A percentile compares a stretch with the other conserved stretches of the same genome.
phyloP scores from a whole-genome alignment of 176 grass and related monocot genomes.

The Triticum dicoccoides region DNA sequence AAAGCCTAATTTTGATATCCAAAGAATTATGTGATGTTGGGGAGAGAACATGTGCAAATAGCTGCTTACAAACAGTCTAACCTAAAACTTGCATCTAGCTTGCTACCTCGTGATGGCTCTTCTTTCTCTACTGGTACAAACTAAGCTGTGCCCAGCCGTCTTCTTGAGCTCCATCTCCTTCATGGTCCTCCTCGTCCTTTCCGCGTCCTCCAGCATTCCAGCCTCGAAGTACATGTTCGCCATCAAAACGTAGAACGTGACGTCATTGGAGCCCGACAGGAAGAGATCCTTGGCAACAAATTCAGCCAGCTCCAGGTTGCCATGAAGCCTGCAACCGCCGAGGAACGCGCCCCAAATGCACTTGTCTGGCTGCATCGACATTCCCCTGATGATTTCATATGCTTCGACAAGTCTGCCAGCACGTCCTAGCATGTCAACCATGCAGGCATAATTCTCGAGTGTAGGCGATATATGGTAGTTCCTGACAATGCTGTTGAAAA shows the following conservation, averaged over 20 bases:
- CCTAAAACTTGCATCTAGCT: not conserved
- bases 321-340: slow-evolving; percentile 54
- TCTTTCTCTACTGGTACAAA: slow-evolving; percentile 28
- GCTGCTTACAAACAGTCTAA: not conserved
- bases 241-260: slow-evolving; percentile 49
- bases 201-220: slow-evolving; percentile 52
- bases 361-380: slow-evolving; percentile 52
- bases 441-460: slow-evolving; percentile 74
- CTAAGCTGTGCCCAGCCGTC: slow-evolving; percentile 39
- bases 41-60: not conserved
- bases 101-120: slow-evolving; percentile 12
- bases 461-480: slow-evolving; percentile 41
- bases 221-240: slow-evolving; percentile 57
- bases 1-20: not conserved
- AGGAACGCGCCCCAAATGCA: slow-evolving; percentile 75
- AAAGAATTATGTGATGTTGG: not conserved
- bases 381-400: slow-evolving; percentile 60
- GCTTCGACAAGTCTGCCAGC: slow-evolving; percentile 59
- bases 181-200: slow-evolving; percentile 40
- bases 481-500: slow-evolving; percentile 63
- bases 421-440: slow-evolving; percentile 75
- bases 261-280: slow-evolving; percentile 30
- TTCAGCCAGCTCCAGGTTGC: slow-evolving; percentile 58
- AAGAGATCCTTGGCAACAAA: slow-evolving; percentile 42
- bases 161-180: slow-evolving; percentile 61